Conservation (phyloP, 192 early-diverging fungal species). For the Entophlyctis luteolus region DNA sequence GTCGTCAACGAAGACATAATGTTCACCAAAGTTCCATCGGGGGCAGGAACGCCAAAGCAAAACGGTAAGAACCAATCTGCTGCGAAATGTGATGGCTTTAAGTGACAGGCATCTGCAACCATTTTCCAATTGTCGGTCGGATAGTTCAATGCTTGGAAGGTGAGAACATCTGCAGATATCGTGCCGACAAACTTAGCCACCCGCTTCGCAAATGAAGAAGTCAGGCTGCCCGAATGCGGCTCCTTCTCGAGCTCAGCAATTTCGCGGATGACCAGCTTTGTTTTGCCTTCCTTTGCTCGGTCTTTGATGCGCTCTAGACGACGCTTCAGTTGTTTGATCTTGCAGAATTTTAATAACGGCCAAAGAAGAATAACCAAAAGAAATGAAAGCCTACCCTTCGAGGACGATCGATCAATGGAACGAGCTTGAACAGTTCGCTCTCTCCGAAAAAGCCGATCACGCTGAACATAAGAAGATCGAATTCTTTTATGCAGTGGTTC, state of each 20-base stretch:
- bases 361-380: not conserved
- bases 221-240: slow-evolving; percentile 10
- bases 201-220: slow-evolving; percentile 12
- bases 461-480: slow-evolving; percentile 18
- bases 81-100: not conserved
- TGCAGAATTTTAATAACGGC: not conserved
- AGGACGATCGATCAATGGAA: slow-evolving; percentile 19
- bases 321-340: not conserved
- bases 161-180: slow-evolving; percentile 20
- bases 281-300: not conserved
- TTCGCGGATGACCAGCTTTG: slow-evolving; percentile 9
- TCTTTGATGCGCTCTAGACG: slow-evolving; percentile 4
- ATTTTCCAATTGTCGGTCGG: slow-evolving; percentile 13
- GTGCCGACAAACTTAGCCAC: slow-evolving; percentile 6
- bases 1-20: slow-evolving; percentile 21
- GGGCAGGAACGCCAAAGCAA: slow-evolving; percentile 14
- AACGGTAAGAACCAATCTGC: slow-evolving; percentile 12
- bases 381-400: slow-evolving; percentile 14
- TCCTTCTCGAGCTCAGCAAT: slow-evolving; percentile 8
- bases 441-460: slow-evolving; percentile 15
- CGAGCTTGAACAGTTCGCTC: slow-evolving; percentile 28
- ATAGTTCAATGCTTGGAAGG: slow-evolving; percentile 19
- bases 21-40: slow-evolving; percentile 14
- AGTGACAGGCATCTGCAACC: slow-evolving; percentile 10
- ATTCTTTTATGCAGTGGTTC: not conserved